A percentile compares a stretch with the other conserved stretches of the same genome.
Conservation (phyloP, 2,329 filamentous ascomycete species). For the Cordyceps cateniannulata region DNA sequence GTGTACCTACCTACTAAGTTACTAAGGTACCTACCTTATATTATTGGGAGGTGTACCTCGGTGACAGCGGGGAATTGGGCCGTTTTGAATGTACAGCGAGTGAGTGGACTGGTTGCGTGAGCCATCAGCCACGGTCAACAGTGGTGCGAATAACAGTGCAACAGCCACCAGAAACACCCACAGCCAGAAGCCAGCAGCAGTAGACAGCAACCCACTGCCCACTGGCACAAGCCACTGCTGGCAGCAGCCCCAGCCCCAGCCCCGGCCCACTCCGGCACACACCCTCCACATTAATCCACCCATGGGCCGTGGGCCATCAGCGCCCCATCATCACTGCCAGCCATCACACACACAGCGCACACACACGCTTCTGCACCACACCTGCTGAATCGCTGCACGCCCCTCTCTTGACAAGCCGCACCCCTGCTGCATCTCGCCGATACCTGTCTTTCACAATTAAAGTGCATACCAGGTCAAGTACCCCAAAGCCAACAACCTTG, state of each 20-base stretch:
- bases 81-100: too few species aligned
- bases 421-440: not conserved
- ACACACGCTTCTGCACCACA: not conserved
- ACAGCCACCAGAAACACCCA: too few species aligned
- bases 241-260: conserved; percentile 6
- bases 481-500: not conserved
- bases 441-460: not conserved
- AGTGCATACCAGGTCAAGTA: not conserved
- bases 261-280: conserved; percentile 10
- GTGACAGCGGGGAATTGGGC: too few species aligned
- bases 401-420: not conserved
- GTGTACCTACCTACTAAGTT: too few species aligned
- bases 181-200: not conserved
- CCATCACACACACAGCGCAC: conserved; percentile 4
- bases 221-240: not conserved
- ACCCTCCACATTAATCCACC: conserved; percentile 7
- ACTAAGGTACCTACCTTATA: too few species aligned
- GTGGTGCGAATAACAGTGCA: too few species aligned
- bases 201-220: not conserved
- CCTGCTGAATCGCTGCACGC: not conserved
- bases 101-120: too few species aligned
- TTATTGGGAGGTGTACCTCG: not conserved
- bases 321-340: not conserved
- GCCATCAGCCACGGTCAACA: too few species aligned
- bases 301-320: conserved; percentile 1